These are phyloP conservation scores for Quercus cerris DNA, from an alignment of 306 rosid genomes.

Conservation along the genomic window DNA sequence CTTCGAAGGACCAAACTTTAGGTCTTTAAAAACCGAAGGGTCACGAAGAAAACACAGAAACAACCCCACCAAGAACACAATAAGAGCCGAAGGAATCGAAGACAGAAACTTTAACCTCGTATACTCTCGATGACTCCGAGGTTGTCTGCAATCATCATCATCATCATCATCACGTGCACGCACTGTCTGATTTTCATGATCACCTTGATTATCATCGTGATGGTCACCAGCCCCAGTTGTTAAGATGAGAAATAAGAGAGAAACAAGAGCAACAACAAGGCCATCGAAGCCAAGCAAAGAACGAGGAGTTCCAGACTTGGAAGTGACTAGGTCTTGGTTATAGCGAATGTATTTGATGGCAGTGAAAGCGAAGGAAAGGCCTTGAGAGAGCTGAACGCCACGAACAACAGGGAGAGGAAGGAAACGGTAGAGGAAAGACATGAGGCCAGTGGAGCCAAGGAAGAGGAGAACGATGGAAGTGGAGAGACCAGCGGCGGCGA, in stretches of 20 bases:
- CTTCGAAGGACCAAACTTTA: slow-evolving; percentile 58
- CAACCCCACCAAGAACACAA: slow-evolving; percentile 57
- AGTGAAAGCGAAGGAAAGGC: slow-evolving; percentile 69
- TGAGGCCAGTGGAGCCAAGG: slow-evolving; percentile 67
- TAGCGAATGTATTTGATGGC: slow-evolving; percentile 74
- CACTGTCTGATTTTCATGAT: no score
- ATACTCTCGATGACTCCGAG: neutral
- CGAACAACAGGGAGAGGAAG: slow-evolving; percentile 87
- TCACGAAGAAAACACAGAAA: slow-evolving; percentile 55
- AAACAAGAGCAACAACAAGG: slow-evolving; percentile 42
- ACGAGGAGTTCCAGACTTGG: slow-evolving; percentile 48
- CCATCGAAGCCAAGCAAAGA: slow-evolving; percentile 71
- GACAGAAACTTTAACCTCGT: slow-evolving; percentile 39
- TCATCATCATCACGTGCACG: neutral
- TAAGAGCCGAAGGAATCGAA: slow-evolving; percentile 52
- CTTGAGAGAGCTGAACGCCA: slow-evolving; percentile 85
- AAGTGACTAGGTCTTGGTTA: slow-evolving; percentile 45
- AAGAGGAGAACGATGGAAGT: slow-evolving; percentile 66
- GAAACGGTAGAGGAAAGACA: slow-evolving; percentile 73
- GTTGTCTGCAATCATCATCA: neutral
- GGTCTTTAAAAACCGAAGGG: slow-evolving; percentile 41
- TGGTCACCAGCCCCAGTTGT: slow-evolving; percentile 66
- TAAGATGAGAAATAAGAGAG: slow-evolving; percentile 48
- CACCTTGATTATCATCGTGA: no score
- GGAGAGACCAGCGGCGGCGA: slow-evolving; percentile 75